These are phyloP conservation scores for Sungouiella blattae DNA, from an alignment of 805 yeast species.

Conservation along the genomic window DNA sequence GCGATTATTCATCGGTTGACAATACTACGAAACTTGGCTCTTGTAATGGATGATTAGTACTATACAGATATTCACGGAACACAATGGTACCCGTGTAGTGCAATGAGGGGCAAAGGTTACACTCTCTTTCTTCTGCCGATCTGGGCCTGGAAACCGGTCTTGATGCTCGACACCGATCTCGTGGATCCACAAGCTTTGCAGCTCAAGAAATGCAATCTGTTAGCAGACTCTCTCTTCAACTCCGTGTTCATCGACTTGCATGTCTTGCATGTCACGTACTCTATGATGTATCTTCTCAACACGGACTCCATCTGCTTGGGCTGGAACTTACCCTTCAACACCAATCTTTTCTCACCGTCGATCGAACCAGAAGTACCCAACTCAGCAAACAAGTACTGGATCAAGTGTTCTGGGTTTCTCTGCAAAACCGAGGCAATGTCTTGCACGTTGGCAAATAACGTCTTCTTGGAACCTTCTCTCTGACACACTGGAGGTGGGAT, in stretches of 20 bases:
- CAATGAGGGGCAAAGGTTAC: constrained; percentile 16
- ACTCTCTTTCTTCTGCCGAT: constrained; percentile 83
- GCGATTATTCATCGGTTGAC: too few species aligned
- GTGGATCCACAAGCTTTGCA: constrained; percentile 98
- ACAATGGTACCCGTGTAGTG: background rate
- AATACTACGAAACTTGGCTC: too few species aligned
- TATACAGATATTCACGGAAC: constrained; percentile 14
- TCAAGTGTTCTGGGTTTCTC: constrained; percentile 94
- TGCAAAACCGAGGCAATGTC: constrained; percentile 91
- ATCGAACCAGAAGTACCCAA: constrained; percentile 99
- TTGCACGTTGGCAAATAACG: constrained; percentile 93
- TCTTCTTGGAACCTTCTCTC: constrained; percentile 97
- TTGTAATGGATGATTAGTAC: constrained; percentile 10
- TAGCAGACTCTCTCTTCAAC: constrained; percentile 90
- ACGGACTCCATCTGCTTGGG: constrained; percentile 97
- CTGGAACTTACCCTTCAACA: constrained; percentile 96
- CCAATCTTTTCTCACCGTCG: constrained; percentile 95
- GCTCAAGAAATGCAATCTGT: constrained; percentile 94
- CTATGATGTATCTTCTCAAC: constrained; percentile 91
- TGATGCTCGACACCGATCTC: constrained; percentile 93
- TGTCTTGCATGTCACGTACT: constrained; percentile 97
- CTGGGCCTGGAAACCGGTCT: constrained; percentile 99
- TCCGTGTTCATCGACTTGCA: constrained; percentile 98
- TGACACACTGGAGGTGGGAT: constrained; percentile 96
- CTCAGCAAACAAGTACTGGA: constrained; percentile 95